These are phyloP conservation scores for Blastocystis sp. DNA, from an alignment of 352 stramenopile species.

Conservation along the genomic window DNA sequence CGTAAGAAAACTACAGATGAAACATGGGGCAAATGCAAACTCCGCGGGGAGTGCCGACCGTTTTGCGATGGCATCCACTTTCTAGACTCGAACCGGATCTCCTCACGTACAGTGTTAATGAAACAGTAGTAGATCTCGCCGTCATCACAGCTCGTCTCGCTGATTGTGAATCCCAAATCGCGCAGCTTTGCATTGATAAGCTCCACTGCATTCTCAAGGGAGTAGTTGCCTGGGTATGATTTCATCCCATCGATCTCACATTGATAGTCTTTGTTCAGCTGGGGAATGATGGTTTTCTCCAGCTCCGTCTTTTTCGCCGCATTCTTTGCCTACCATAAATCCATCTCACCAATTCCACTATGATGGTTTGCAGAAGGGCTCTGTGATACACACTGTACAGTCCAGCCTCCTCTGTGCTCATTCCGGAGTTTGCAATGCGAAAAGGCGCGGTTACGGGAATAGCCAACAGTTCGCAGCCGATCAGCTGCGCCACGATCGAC, in stretches of 20 bases:
- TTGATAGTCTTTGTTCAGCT: not conserved
- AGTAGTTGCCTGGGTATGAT: not conserved
- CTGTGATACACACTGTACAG: constrained; percentile 7
- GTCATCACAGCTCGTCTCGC: constrained; percentile 6
- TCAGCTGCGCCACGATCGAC: too few species aligned
- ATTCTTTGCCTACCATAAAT: not conserved
- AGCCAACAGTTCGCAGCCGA: too few species aligned
- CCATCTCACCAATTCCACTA: not conserved
- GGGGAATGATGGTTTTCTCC: not conserved
- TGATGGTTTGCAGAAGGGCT: not conserved
- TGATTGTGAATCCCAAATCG: not conserved
- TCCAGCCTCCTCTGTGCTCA: not conserved
- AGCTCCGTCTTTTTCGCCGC: not conserved
- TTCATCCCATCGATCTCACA: not conserved
- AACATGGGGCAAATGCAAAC: not conserved
- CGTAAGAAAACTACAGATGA: not conserved
- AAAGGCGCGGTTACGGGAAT: too few species aligned
- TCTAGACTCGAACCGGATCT: not conserved
- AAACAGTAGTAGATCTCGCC: constrained; percentile 17
- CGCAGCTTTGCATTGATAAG: not conserved
- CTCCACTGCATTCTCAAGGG: not conserved
- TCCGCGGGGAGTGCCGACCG: not conserved
- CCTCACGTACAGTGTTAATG: not conserved
- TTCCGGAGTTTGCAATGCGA: too few species aligned
- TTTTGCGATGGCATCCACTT: not conserved